Conservation (phyloP, 208 protist species). For the Leishmania turanica region DNA sequence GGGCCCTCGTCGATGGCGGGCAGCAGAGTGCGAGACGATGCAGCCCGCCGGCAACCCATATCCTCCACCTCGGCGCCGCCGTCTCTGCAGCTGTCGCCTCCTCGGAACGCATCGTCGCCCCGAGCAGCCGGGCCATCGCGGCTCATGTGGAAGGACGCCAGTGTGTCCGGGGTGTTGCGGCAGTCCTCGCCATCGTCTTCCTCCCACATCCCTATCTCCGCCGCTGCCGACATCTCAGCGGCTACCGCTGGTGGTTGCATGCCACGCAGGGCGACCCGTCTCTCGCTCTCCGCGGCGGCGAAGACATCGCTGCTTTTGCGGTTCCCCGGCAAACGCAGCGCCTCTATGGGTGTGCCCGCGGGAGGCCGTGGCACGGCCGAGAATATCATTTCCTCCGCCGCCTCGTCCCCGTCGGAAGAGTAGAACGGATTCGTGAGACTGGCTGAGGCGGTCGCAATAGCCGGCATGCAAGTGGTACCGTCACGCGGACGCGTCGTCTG, state of each 20-base stretch:
- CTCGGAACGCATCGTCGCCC: neutral
- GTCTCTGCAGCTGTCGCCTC: neutral
- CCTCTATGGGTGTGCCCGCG: neutral
- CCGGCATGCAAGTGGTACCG: neutral
- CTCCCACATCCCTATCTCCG: neutral
- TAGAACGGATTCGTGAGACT: neutral
- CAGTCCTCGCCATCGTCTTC: neutral
- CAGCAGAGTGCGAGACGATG: neutral
- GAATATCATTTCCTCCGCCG: neutral
- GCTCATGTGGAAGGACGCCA: slow-evolving; percentile 19
- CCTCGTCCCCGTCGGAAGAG: neutral
- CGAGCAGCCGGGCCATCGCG: neutral
- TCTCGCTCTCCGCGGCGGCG: neutral
- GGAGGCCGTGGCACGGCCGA: neutral
- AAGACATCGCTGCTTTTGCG: neutral
- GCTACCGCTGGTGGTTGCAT: neutral
- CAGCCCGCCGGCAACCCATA: neutral
- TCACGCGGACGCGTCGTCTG: neutral
- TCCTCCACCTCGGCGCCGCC: slow-evolving; percentile 8
- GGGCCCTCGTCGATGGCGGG: neutral
- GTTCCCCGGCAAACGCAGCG: neutral
- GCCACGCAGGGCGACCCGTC: neutral
- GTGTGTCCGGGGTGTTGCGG: slow-evolving; percentile 11
- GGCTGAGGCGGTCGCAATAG: neutral
- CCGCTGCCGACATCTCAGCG: neutral